Conservation (phyloP, 2,329 filamentous ascomycete genomes). For the Thelonectria olida region DNA sequence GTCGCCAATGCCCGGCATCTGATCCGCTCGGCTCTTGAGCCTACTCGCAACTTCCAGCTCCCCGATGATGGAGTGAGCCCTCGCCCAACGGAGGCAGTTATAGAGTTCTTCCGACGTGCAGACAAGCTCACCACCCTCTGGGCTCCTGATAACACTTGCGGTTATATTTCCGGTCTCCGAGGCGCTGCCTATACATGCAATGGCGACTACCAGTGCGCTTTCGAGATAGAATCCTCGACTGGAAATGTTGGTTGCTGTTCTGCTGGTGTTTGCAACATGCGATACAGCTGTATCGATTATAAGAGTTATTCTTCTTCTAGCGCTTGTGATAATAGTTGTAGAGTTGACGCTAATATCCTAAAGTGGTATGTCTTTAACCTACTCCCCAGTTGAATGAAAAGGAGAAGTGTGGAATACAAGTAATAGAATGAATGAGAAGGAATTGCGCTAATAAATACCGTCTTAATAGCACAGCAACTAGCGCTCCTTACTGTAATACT, state of each 20-base stretch:
- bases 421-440: background rate
- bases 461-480: slow-evolving; percentile 45
- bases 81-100: slow-evolving; percentile 53
- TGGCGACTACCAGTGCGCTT: slow-evolving; percentile 48
- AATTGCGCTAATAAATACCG: slow-evolving; percentile 2
- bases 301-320: slow-evolving; percentile 45
- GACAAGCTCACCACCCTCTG: slow-evolving; percentile 50
- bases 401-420: background rate
- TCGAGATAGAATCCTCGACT: slow-evolving; percentile 45
- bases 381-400: background rate
- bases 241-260: slow-evolving; percentile 58
- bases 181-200: slow-evolving; percentile 53
- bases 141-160: slow-evolving; percentile 61
- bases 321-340: slow-evolving; percentile 52
- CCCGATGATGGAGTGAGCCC: slow-evolving; percentile 49
- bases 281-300: slow-evolving; percentile 52
- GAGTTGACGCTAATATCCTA: slow-evolving; percentile 50
- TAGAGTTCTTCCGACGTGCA: slow-evolving; percentile 43
- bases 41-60: slow-evolving; percentile 46
- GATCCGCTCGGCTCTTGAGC: slow-evolving; percentile 43
- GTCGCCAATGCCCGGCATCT: slow-evolving; percentile 44
- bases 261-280: slow-evolving; percentile 44
- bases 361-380: slow-evolving; percentile 53
- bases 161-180: slow-evolving; percentile 54
- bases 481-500: slow-evolving; percentile 55